Conservation (phyloP, 1,139 yeast species). For the Arxiozyma slooffiae region DNA sequence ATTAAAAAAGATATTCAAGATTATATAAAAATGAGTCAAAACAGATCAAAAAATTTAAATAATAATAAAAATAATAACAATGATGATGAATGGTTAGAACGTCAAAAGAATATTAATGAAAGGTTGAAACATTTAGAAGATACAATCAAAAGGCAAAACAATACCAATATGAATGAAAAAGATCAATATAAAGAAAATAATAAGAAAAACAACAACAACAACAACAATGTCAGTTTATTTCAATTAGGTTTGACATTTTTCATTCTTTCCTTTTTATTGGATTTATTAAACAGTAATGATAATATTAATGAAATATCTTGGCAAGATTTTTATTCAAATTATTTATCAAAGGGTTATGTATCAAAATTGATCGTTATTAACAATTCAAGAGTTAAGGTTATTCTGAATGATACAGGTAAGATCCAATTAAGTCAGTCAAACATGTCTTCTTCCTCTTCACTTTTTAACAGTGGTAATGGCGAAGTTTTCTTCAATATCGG, state of each 20-base stretch:
- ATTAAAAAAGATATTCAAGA: constrained; percentile 18
- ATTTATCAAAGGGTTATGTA: constrained; percentile 56
- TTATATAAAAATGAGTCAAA: constrained; percentile 2
- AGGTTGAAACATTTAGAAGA: constrained; percentile 19
- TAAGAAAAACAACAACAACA: constrained; percentile 1
- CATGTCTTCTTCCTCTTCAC: constrained; percentile 6
- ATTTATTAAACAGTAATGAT: constrained; percentile 23
- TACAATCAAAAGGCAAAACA: constrained; percentile 16
- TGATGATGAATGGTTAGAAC: constrained; percentile 12
- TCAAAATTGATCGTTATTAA: constrained; percentile 58
- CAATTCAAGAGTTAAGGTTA: constrained; percentile 54
- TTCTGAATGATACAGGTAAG: constrained; percentile 50
- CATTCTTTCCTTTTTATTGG: constrained; percentile 27
- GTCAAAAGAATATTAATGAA: constrained; percentile 18
- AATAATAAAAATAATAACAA: constrained; percentile 14
- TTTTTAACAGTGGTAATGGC: constrained; percentile 36
- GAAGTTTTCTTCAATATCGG: constrained; percentile 61
- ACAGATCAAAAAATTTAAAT: background rate
- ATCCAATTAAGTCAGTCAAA: constrained; percentile 22
- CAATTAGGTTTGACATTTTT: constrained; percentile 29
- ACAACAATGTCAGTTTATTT: constrained; percentile 27
- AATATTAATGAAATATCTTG: constrained; percentile 35
- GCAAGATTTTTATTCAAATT: constrained; percentile 61
- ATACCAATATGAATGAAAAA: too few relatives aligned
- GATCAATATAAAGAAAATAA: background rate